Conservation (phyloP, 345 rosid genomes). For the Brassica napus region Da-Ae NC_063437.1:20172501-20173000, state of each 20-base stretch:
- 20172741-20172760: too few species aligned
- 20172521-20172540: conserved; percentile 31
- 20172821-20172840: not conserved
- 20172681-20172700: not conserved
- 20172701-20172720: not conserved
- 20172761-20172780: too few species aligned
- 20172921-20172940: not conserved
- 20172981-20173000: too few species aligned
- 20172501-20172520: conserved; percentile 27
- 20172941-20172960: not conserved
- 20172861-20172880: not conserved
- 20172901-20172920: not conserved
- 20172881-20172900: not conserved
- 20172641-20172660: not conserved
- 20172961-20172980: too few species aligned
- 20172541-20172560: conserved; percentile 32
- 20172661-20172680: not conserved
- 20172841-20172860: not conserved
- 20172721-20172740: not conserved
- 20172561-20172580: conserved; percentile 16
- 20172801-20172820: not conserved
- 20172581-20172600: conserved; percentile 9
- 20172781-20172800: not conserved
- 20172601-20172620: conserved; percentile 38
- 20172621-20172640: conserved; percentile 20